A percentile compares a stretch with the other conserved stretches of the same genome.
Evolutionary conservation across 2,329 filamentous ascomycete genomes (phyloP).

Genomic region (Penicillium polonicum): DNA sequence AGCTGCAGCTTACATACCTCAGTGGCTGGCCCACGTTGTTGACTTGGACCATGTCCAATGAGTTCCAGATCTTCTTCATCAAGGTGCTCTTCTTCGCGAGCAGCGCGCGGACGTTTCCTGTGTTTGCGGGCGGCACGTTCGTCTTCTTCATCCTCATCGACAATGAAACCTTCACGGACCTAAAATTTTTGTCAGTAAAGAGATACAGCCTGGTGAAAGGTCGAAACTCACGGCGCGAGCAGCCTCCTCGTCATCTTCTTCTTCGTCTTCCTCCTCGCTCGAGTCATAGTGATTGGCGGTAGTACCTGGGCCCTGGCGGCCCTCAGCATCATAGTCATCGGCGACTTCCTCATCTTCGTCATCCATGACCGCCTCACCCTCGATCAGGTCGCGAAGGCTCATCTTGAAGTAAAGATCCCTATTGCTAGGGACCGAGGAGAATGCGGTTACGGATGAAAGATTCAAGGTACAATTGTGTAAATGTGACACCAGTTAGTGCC

Average conservation of each 20-base stretch:
- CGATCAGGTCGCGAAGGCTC: slow-evolving; percentile 68
- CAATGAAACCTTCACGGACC: slow-evolving; percentile 94
- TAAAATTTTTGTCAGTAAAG: slow-evolving; percentile 40
- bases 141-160: slow-evolving; percentile 83
- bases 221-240: slow-evolving; percentile 63
- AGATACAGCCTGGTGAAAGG: neutral
- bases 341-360: slow-evolving; percentile 82
- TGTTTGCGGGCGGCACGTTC: slow-evolving; percentile 62
- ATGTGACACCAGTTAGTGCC: slow-evolving; percentile 11
- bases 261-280: slow-evolving; percentile 87
- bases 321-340: slow-evolving; percentile 66
- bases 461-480: slow-evolving; percentile 9
- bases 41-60: slow-evolving; percentile 76
- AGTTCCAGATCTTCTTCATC: slow-evolving; percentile 96
- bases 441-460: slow-evolving; percentile 3
- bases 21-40: slow-evolving; percentile 63
- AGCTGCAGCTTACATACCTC: slow-evolving; percentile 59
- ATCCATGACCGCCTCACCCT: slow-evolving; percentile 81
- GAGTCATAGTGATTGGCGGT: slow-evolving; percentile 64
- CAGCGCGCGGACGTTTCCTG: slow-evolving; percentile 69
- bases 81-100: slow-evolving; percentile 75
- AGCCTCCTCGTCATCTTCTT: slow-evolving; percentile 87
- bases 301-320: slow-evolving; percentile 40
- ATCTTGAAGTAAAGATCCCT: slow-evolving; percentile 46
- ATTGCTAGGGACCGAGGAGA: slow-evolving; percentile 11